These are phyloP conservation scores for Pythium plurisporium DNA, from an alignment of 352 stramenopile genomes.

Conservation along the genomic window DNA sequence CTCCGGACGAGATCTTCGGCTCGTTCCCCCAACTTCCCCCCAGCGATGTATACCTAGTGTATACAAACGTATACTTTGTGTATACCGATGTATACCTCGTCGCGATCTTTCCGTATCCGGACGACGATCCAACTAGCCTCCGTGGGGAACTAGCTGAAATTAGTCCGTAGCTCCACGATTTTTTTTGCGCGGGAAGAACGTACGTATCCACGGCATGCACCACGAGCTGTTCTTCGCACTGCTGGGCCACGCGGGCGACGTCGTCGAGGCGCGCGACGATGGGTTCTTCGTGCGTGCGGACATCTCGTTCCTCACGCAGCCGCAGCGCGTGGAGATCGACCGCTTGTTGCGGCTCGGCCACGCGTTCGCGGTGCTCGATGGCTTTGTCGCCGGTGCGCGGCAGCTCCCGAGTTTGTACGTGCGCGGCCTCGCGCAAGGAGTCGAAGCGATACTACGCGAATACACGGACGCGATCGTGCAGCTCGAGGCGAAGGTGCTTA, in stretches of 20 bases:
- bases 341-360: conserved; percentile 52
- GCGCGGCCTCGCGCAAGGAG: conserved; percentile 48
- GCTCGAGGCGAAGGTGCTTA: conserved; percentile 53
- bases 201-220: conserved; percentile 59
- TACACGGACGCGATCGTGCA: conserved; percentile 51
- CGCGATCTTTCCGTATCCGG: conserved; percentile 21
- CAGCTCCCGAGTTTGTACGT: conserved; percentile 48
- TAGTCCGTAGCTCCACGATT: too few relatives aligned
- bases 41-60: neutral
- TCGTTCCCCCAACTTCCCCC: conserved; percentile 13
- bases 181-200: too few relatives aligned
- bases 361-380: conserved; percentile 40
- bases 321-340: conserved; percentile 51
- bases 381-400: conserved; percentile 32
- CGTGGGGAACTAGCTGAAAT: neutral
- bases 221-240: conserved; percentile 78
- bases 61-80: conserved; percentile 8
- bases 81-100: conserved; percentile 8
- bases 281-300: conserved; percentile 55
- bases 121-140: neutral
- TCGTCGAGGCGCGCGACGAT: conserved; percentile 46
- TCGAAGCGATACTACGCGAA: conserved; percentile 43
- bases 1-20: neutral
- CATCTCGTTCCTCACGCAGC: conserved; percentile 36
- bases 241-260: conserved; percentile 58